A percentile compares a stretch with the other conserved stretches of the same genome.
phyloP scores from a whole-genome alignment of 495 filamentous ascomycete genomes.

The Podospora sp. region DNA sequence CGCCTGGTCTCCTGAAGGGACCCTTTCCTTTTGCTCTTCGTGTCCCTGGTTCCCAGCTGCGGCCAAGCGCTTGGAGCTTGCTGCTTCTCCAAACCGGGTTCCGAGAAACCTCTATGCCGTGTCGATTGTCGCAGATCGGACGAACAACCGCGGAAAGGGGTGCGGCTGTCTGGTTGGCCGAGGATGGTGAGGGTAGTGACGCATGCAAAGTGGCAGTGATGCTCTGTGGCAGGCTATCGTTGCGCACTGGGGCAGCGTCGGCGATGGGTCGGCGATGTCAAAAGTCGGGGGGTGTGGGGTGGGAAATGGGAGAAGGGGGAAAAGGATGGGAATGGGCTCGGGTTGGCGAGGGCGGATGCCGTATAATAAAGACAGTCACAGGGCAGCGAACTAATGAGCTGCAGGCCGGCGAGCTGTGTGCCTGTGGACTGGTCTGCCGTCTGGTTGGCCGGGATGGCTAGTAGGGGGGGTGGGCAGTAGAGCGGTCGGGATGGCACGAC shows the following conservation, averaged over 20 bases:
- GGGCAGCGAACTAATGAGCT: slow-evolving; percentile 7
- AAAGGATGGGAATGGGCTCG: slow-evolving; percentile 15
- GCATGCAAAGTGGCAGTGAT: background rate
- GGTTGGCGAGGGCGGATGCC: slow-evolving; percentile 22
- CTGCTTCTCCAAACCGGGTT: slow-evolving; percentile 21
- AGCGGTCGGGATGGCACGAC: slow-evolving; percentile 22
- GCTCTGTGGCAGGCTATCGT: slow-evolving; percentile 9
- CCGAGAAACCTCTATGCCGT: slow-evolving; percentile 23
- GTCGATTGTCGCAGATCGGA: slow-evolving; percentile 32
- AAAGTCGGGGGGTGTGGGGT: slow-evolving; percentile 17
- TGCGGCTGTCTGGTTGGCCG: slow-evolving; percentile 24
- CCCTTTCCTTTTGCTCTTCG: slow-evolving; percentile 15
- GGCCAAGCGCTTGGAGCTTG: slow-evolving; percentile 6
- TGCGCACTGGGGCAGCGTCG: background rate
- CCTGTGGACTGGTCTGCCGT: slow-evolving; percentile 3
- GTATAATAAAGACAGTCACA: slow-evolving; percentile 19
- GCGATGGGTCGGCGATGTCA: slow-evolving; percentile 10
- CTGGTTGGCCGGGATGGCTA: slow-evolving; percentile 6
- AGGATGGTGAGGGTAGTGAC: background rate
- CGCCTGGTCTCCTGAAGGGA: background rate
- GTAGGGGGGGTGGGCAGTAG: background rate
- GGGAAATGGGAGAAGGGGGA: slow-evolving; percentile 10
- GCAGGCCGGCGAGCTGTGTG: slow-evolving; percentile 16
- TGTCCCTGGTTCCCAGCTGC: background rate
- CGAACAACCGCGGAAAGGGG: slow-evolving; percentile 27